Evolutionary conservation across 139 green algal genomes (phyloP).

Genomic region (Ulvella scutata): DNA sequence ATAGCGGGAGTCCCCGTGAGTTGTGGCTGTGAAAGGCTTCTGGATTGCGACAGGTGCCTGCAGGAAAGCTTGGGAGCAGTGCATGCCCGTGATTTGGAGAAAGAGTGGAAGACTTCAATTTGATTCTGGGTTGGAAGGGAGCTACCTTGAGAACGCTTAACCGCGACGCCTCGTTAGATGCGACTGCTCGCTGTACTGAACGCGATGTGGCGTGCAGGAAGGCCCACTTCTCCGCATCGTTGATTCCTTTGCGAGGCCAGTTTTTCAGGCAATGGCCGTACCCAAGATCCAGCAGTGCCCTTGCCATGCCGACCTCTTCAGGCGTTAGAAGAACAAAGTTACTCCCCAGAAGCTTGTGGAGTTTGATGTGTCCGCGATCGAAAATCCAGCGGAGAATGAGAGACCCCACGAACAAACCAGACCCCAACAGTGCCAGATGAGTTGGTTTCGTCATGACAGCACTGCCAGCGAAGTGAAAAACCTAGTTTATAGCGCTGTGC

Average conservation of each 20-base stretch:
- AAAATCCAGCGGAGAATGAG: not conserved
- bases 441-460: not conserved
- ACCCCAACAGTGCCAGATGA: not conserved
- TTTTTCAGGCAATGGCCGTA: not conserved
- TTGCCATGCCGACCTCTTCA: not conserved
- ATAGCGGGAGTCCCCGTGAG: conserved; percentile 25
- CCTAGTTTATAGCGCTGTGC: too few relatives aligned
- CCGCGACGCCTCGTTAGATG: not conserved
- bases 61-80: conserved; percentile 10
- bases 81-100: not conserved
- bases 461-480: too few relatives aligned
- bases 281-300: not conserved
- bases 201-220: not conserved
- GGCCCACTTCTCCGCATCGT: not conserved
- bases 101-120: not conserved
- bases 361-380: not conserved
- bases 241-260: not conserved
- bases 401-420: not conserved
- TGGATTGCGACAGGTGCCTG: conserved; percentile 18
- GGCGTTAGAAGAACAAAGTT: not conserved
- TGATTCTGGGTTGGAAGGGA: not conserved
- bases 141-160: not conserved
- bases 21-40: conserved; percentile 15
- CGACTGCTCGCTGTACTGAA: not conserved
- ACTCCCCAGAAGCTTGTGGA: not conserved